phyloP scores from a whole-genome alignment of 2,329 filamentous ascomycete genomes.

The Aphanocladium album region DNA sequence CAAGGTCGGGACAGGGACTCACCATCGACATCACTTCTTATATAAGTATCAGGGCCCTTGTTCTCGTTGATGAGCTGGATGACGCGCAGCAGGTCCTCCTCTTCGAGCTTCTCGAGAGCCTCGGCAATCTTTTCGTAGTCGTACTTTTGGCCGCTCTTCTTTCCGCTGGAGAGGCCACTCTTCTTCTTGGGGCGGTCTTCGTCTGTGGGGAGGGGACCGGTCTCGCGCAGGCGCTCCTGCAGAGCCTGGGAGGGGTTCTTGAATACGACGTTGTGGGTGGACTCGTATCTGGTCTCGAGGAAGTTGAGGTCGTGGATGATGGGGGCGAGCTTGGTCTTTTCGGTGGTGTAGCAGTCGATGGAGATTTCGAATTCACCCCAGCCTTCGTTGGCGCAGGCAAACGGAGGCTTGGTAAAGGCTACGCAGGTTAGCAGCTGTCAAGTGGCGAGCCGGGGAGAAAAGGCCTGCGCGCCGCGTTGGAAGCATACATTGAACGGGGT shows the following conservation, averaged over 20 bases:
- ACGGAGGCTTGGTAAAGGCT: constrained; percentile 78
- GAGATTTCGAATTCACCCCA: constrained; percentile 98
- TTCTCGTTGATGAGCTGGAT: constrained; percentile 98
- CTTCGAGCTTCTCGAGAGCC: constrained; percentile 77
- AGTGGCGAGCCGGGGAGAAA: not conserved
- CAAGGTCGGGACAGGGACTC: constrained; percentile 33
- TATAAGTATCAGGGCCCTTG: constrained; percentile 90
- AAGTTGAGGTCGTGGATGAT: constrained; percentile 93
- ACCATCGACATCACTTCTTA: constrained; percentile 96
- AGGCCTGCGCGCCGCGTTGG: not conserved
- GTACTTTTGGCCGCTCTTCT: constrained; percentile 69
- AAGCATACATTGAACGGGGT: constrained; percentile 72
- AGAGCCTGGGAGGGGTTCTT: constrained; percentile 90
- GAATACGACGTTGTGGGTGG: constrained; percentile 75
- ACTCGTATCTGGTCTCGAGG: constrained; percentile 72
- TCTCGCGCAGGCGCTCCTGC: constrained; percentile 72
- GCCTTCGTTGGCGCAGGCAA: constrained; percentile 86
- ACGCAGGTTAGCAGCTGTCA: not conserved
- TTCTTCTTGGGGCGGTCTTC: constrained; percentile 57
- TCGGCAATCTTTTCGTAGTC: constrained; percentile 98
- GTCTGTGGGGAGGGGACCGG: constrained; percentile 76
- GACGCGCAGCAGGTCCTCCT: constrained; percentile 90
- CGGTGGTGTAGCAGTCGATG: constrained; percentile 75
- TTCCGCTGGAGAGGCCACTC: constrained; percentile 50
- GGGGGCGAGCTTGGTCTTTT: constrained; percentile 74